Evolutionary conservation across 345 rosid genomes (phyloP).

Genomic region (Gossypium mustelinum): DNA sequence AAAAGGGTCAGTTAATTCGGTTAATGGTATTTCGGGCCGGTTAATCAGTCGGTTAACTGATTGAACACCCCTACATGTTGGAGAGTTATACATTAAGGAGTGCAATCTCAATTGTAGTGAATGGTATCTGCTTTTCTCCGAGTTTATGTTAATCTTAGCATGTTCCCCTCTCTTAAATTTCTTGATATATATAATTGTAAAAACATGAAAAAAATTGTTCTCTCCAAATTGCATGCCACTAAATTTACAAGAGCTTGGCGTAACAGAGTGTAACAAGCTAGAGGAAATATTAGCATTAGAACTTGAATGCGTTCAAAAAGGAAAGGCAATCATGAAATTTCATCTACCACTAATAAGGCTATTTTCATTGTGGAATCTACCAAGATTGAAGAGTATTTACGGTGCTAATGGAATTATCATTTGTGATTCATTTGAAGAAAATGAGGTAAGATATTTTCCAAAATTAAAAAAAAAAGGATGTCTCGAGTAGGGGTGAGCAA

Average conservation of each 20-base stretch:
- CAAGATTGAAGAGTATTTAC: neutral
- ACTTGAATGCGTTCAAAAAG: no score
- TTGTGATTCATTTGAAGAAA: slow-evolving; percentile 4
- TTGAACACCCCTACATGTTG: no score
- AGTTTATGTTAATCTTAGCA: neutral
- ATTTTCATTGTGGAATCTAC: neutral
- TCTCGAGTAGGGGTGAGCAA: neutral
- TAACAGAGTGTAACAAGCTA: no score
- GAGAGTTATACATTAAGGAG: no score
- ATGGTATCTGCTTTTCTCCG: no score
- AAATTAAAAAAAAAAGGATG: neutral
- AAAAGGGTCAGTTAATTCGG: no score
- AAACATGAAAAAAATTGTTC: neutral
- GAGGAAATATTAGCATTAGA: neutral
- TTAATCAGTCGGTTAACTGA: no score
- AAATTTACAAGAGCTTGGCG: no score
- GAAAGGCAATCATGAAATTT: neutral
- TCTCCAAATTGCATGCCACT: neutral
- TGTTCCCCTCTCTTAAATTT: neutral
- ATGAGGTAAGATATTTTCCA: neutral
- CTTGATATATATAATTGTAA: neutral
- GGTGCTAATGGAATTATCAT: neutral
- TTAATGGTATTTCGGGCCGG: no score
- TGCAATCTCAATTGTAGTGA: neutral
- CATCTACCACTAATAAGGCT: slow-evolving; percentile 3